phyloP scores from a whole-genome alignment of 2,329 filamentous ascomycete species.

The Rhexocercosporidium sp. region DNA sequence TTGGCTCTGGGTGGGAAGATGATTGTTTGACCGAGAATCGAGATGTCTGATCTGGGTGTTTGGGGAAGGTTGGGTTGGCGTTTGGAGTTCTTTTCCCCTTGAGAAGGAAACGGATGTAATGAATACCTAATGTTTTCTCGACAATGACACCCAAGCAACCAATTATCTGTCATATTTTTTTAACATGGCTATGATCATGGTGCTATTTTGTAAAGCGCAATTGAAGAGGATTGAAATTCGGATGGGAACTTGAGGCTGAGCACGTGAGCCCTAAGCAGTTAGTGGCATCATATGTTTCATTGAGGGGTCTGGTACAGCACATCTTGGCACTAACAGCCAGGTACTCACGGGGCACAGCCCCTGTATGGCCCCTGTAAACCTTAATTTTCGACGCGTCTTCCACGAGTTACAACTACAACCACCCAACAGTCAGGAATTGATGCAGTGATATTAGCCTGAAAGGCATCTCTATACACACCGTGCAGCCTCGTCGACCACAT shows the following conservation, averaged over 20 bases:
- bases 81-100: too few relatives aligned
- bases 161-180: too few relatives aligned
- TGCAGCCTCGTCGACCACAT: not conserved
- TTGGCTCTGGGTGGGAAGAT: conserved; percentile 29
- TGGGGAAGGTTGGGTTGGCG: not conserved
- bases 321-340: not conserved
- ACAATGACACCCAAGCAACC: too few relatives aligned
- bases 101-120: too few relatives aligned
- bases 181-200: too few relatives aligned
- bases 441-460: not conserved
- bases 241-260: not conserved
- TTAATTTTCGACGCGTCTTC: not conserved
- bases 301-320: not conserved
- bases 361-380: not conserved
- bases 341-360: not conserved
- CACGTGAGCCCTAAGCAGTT: not conserved
- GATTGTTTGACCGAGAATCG: not conserved
- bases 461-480: not conserved
- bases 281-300: not conserved
- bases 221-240: not conserved
- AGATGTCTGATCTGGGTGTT: not conserved
- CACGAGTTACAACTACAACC: not conserved
- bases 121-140: too few relatives aligned
- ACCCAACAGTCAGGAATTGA: not conserved
- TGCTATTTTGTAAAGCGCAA: not conserved